Base-by-base conservation (phyloP, 768 basidiomycete species). In the Hypsizygus marmoreus region DNA sequence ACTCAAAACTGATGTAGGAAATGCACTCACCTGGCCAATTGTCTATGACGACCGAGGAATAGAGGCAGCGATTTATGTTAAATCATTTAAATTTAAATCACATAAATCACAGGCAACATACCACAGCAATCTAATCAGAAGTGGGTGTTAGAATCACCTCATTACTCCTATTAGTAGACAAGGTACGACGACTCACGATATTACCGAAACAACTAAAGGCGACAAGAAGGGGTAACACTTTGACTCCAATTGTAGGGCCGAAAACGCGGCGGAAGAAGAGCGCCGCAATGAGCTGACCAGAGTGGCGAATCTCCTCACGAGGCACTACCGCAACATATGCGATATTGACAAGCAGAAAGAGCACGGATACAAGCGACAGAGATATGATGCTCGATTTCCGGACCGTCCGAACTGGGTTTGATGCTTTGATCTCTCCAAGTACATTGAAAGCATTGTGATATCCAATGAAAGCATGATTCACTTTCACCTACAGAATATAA, bases 311-410 rank as follows among this genome's bases (percentile, higher is more conserved):
- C n/a, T 65, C 66, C 26, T 70, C 65, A 28, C 52, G 54, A 24
- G 68, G 68, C 30, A 70, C 57, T 10, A 61, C 68, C 22, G 67
- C 67, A 42, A 68, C 56, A 52, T 70, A 70, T 45, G 67, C 61
- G 8, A 70, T 41, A 41, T 80, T 79, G 48, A 72, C 70, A 39
- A 78, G 67, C 42, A 79, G 54, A 60, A 74, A 80, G 5, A 82
- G 62, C 13, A 67, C 49, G 4, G 70, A 60, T 6, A 73, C 65
- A 20, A 75, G 50, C 2, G 59, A 60, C 17, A 82, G 62, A 1
- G 78, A 69, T 6, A 74, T 61, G 13, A 66, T 59, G 6, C 70
- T 68, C 3, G 76, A 71, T 45, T 66, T 73, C 33, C 70, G 67
- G 33, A 77, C 67, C 4, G 76, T 79, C 29, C 64, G 63, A 12